These are phyloP conservation scores for Moesziomyces antarcticus DNA, from an alignment of 1,284 basidiomycete species.

Conservation along the genomic window DNA sequence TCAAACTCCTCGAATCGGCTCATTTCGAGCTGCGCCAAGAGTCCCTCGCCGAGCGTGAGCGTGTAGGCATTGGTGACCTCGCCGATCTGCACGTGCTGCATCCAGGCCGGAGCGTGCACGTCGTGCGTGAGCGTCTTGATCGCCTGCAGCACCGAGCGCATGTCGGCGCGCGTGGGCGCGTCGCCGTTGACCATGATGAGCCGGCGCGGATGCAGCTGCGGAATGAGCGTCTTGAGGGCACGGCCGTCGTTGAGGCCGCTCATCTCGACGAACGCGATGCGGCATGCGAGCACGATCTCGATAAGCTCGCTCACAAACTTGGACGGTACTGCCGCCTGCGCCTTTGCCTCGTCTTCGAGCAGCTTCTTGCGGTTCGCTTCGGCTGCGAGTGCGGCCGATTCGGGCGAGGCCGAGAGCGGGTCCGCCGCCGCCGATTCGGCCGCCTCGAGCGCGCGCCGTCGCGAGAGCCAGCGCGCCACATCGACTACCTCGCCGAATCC, in stretches of 20 bases:
- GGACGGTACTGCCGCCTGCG: conserved; percentile 79
- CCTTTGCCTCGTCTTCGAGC: conserved; percentile 23
- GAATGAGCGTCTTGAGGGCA: conserved; percentile 94
- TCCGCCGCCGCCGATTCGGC: conserved; percentile 23
- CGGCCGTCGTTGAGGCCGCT: conserved; percentile 95
- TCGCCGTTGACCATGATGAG: conserved; percentile 64
- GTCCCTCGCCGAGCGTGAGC: conserved; percentile 88
- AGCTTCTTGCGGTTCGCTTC: conserved; percentile 77
- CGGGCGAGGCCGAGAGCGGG: conserved; percentile 6
- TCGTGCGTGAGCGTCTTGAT: conserved; percentile 80
- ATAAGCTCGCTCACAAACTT: conserved; percentile 85
- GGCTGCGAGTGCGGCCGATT: conserved; percentile 7
- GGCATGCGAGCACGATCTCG: conserved; percentile 82
- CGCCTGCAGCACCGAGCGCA: conserved; percentile 30
- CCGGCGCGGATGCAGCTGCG: conserved; percentile 88
- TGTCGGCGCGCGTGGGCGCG: conserved; percentile 27
- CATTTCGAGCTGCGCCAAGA: conserved; percentile 83
- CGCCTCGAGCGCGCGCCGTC: conserved; percentile 53
- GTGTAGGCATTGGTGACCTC: conserved; percentile 95
- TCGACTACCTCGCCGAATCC: conserved; percentile 96
- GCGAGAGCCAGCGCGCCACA: conserved; percentile 73
- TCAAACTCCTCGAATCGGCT: conserved; percentile 85
- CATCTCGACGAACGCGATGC: conserved; percentile 90
- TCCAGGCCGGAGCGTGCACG: conserved; percentile 80
- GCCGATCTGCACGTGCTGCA: conserved; percentile 86